Evolutionary conservation across 2,329 filamentous ascomycete genomes (phyloP), one percentile per base, ranked within the genome.

Genomic region (Thelonectria blattea): DNA sequence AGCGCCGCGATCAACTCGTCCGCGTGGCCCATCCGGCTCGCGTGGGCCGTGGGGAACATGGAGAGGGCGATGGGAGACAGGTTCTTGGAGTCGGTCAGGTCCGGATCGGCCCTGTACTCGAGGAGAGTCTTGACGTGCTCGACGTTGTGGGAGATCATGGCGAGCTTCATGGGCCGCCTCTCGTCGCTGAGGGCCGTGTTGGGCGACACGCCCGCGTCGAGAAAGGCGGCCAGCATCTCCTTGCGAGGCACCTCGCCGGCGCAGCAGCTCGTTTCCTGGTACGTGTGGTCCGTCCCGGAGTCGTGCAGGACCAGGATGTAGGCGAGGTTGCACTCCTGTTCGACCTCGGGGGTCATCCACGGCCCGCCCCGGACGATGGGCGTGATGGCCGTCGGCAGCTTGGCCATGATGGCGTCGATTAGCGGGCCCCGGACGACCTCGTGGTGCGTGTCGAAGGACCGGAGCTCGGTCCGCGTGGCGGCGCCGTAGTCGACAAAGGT

Each of bases 401-500:
- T 5, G 4, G 45, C 50, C 10, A 7, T 5, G 12, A 52, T 7
- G 3, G 58, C 37, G 9, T 50, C 34, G 7, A 47, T 6, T 37
- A 62, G 22, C 18, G 58, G 53, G 12, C 58, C 18, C 5, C 32
- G 22, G 24, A 24, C 8, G 27, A 7, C 4, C 5, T 30, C 5
- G 5, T 9, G 4, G 27, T 30, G 10, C 3, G 9, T 12, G 7
- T 14, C 12, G 11, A 5, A 15, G 11, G 34, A 12, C 24, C 6
- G 2, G 15, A 8, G 9, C 4, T 27, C 5, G 12, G 14, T 27
- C 42, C 47, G 18, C 22, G 24, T 6, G 14, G 15, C 22, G 18
- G 58, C 58, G 1, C 58, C 58, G 12, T 49, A 42, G 10, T 20
- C 22, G 12, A 60, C 3, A 17, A 60, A 41, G 17, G 56, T 8